Evolutionary conservation across 2,329 filamentous ascomycete species (phyloP), one percentile per base, ranked within the genome.

Genomic region (Raffaelea albimanens): DNA sequence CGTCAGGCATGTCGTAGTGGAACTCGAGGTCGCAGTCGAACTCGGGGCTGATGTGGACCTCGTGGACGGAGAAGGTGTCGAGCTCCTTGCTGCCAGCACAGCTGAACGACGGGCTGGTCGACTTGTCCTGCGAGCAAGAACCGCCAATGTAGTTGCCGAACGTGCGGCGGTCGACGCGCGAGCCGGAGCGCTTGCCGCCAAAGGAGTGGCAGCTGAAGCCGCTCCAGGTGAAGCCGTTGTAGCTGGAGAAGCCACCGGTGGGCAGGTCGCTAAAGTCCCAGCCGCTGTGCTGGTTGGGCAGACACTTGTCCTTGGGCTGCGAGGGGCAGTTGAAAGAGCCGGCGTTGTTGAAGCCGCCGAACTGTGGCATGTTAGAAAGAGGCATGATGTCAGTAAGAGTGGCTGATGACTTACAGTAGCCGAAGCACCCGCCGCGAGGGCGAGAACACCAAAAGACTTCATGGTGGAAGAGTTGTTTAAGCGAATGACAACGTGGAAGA

Each of bases 1-100:
- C 86, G 63, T 91, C 87, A 2, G 80, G 76, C 88, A 96, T 95
- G 59, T 73, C 76, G 68, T 91, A 96, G 71, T 87, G 77, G 71
- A 95, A 88, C 66, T 91, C 82, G 46, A 97, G 69, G 53, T 90
- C 81, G 56, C 79, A 82, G 65, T 91, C 83, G 60, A 84, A 81
- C 60, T 87, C 82, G 53, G 81, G 75, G 41, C 79, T 80, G 56
- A 96, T 70, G 54, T 91, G 74, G 64, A 95, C 78, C 57, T 79
- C 73, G 54, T 71, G 78, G 59, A 95, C 80, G 33, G 89, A 93
- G 73, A 95, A 93, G 54, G 75, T 70, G 56, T 73, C 63, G 34
- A 67, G 61, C 41, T 67, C 63, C 48, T 65, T 63, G 50, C 67
- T 58, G 44, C 62, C 61, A 41, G 61, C 61, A 50, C 69, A 69